Evolutionary conservation across 2,329 filamentous ascomycete species (phyloP).

Genomic region (Fusarium sp.): DNA sequence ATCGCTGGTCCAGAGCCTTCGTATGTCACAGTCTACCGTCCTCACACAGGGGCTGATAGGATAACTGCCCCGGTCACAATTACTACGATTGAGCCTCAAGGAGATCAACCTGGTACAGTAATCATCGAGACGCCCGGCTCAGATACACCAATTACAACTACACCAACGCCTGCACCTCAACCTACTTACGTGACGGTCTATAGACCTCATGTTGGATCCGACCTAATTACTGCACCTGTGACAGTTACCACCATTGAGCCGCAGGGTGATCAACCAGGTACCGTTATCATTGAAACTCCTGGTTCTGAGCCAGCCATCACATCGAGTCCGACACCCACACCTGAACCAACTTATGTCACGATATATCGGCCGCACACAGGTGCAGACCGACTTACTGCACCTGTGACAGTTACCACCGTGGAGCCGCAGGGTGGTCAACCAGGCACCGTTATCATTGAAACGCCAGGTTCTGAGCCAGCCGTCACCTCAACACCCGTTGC

Average conservation of each 20-base stretch:
- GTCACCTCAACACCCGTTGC: constrained; percentile 2
- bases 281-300: constrained; percentile 24
- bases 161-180: neutral
- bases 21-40: constrained; percentile 8
- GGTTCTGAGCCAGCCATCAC: neutral
- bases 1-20: constrained; percentile 5
- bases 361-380: constrained; percentile 18
- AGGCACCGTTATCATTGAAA: constrained; percentile 27
- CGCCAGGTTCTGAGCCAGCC: constrained; percentile 5
- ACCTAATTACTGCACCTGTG: neutral
- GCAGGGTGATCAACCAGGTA: constrained; percentile 14
- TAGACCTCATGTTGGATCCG: constrained; percentile 2
- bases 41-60: neutral
- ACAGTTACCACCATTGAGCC: constrained; percentile 16
- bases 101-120: constrained; percentile 7
- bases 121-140: constrained; percentile 21
- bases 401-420: constrained; percentile 12
- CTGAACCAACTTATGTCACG: constrained; percentile 9
- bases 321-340: neutral
- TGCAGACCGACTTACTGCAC: constrained; percentile 4
- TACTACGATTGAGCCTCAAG: constrained; percentile 3
- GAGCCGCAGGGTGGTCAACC: constrained; percentile 13
- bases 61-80: constrained; percentile 13
- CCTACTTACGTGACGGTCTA: constrained; percentile 14
- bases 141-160: neutral